Evolutionary conservation across 441 rosid species (phyloP).

Genomic region (Arabidopsis lyrata): DNA sequence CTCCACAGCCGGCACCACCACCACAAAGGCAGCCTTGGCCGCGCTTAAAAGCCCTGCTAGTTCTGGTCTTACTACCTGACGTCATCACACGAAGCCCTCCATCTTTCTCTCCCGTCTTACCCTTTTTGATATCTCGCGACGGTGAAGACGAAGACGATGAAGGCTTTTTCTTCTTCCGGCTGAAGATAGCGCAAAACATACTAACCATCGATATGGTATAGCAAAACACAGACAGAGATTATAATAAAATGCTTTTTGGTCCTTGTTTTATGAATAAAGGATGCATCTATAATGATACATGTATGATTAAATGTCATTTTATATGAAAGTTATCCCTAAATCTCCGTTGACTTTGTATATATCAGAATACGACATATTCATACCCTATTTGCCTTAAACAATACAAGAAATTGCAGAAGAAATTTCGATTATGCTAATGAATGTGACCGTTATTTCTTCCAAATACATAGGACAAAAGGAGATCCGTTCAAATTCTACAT

Average conservation of each 20-base stretch:
- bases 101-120: constrained; percentile 34
- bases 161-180: constrained; percentile 31
- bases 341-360: not conserved
- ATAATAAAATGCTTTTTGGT: not conserved
- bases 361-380: constrained; percentile 16
- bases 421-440: constrained; percentile 7
- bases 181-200: constrained; percentile 12
- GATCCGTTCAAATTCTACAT: not conserved
- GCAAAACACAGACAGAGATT: not conserved
- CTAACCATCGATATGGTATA: constrained; percentile 8
- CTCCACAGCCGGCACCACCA: not conserved
- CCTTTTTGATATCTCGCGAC: constrained; percentile 10
- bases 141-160: constrained; percentile 1
- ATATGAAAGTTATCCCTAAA: too few relatives aligned
- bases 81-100: constrained; percentile 32
- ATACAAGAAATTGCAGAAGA: not conserved
- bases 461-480: constrained; percentile 6
- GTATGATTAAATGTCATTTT: not conserved
- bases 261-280: not conserved
- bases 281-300: not conserved
- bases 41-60: constrained; percentile 15
- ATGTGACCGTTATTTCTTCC: constrained; percentile 24
- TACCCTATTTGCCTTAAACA: not conserved
- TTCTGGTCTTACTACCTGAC: not conserved
- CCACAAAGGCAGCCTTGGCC: not conserved